These are phyloP conservation scores for Myochromella boudieri DNA, from an alignment of 768 basidiomycete species.

Conservation along the genomic window DNA sequence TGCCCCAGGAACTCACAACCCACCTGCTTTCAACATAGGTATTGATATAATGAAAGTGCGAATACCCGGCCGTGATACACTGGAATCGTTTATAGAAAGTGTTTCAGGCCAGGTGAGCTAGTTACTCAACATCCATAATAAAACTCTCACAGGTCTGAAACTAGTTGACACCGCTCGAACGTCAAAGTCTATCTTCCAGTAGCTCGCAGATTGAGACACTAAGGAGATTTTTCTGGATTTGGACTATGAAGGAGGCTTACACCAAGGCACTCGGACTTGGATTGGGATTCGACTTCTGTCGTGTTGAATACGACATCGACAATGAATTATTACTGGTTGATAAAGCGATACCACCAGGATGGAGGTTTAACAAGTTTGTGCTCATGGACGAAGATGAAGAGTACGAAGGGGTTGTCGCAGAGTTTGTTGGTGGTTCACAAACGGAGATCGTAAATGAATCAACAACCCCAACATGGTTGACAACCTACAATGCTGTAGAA, in stretches of 20 bases:
- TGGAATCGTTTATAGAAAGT: constrained; percentile 60
- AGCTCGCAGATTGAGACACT: constrained; percentile 50
- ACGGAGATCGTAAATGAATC: constrained; percentile 31
- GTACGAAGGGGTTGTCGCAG: constrained; percentile 70
- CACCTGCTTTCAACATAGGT: constrained; percentile 63
- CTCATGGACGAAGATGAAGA: constrained; percentile 45
- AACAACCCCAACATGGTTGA: constrained; percentile 38
- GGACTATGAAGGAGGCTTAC: constrained; percentile 92
- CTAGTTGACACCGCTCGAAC: constrained; percentile 47
- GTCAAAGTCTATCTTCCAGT: constrained; percentile 34
- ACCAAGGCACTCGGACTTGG: constrained; percentile 86
- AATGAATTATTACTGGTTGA: constrained; percentile 59
- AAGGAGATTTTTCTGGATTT: constrained; percentile 75
- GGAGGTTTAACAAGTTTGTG: constrained; percentile 68
- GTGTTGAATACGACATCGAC: constrained; percentile 68
- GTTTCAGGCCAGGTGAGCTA: constrained; percentile 62
- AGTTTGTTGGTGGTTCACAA: constrained; percentile 47
- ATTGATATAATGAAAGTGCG: constrained; percentile 82
- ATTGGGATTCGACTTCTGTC: constrained; percentile 77
- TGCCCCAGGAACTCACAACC: constrained; percentile 39
- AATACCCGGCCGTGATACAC: constrained; percentile 56
- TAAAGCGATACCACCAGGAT: constrained; percentile 52
- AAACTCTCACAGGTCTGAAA: constrained; percentile 2
- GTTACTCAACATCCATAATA: neutral
- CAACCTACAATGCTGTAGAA: constrained; percentile 43